Base-by-base conservation (phyloP, 2,329 filamentous ascomycete genomes). In the Nigrograna mackinnonii region DNA sequence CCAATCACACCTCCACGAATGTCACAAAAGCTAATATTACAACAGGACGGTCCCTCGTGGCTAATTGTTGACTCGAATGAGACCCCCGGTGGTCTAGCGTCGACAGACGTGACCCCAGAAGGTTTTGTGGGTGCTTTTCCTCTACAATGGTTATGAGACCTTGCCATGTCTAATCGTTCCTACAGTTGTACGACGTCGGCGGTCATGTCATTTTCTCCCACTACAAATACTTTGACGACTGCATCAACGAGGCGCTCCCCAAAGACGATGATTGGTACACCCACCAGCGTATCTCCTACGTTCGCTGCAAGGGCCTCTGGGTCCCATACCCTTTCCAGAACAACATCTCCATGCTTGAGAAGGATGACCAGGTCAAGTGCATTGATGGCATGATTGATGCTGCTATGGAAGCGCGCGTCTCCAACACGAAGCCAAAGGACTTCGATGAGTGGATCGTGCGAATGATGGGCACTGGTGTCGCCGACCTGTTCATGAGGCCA, bases 211-310 rank as follows among this genome's bases (percentile, higher is more conserved):
- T 96, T 77, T 96, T 96, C 83, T 96, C 91, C 61, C 91, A 96
- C 83, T 99, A 99, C 87, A 96, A 96, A 79, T 99, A 99, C 84
- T 99, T 99, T 72, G 94, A 99, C 77, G 94, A 99, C 79, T 95
- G 89, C 79, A 86, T 99, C 69, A 83, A 97, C 71, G 94, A 99
- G 80, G 94, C 94, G 39, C 85, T 99, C 31, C 94, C 94, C 63
- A 90, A 90, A 67, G 84, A 91, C 46, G 86, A 89, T 46, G 94
- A 99, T 78, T 99, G 94, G 94, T 97, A 87, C 77, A 89, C 85
- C 55, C 94, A 99, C 79, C 87, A 99, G 80, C 91, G 94, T 69
- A 94, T 99, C 75, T 99, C 94, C 52, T 99, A 99, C 72, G 92
- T 99, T 60, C 91, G 94, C 68, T 96, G 91, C 86, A 92, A 95